These are phyloP conservation scores for Fusarium graminum DNA, from an alignment of 2,329 filamentous ascomycete species.

Conservation along the genomic window DNA sequence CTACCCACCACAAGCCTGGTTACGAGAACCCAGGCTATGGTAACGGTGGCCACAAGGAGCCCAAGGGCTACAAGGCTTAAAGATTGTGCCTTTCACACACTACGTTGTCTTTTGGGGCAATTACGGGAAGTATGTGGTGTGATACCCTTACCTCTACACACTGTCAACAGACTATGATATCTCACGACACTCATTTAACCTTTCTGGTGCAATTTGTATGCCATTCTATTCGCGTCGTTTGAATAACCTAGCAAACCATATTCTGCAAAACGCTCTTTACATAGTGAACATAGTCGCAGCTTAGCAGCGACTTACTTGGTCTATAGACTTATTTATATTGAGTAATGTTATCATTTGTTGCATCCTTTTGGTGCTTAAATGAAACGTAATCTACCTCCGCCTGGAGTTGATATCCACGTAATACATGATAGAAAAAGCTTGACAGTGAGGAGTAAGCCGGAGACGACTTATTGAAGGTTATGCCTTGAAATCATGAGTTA, in stretches of 20 bases:
- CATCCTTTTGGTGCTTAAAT: not conserved
- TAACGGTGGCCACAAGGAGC: constrained; percentile 11
- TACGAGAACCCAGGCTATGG: constrained; percentile 5
- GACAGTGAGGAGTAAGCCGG: too few relatives aligned
- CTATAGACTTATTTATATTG: constrained; percentile 21
- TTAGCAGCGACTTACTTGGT: constrained; percentile 19
- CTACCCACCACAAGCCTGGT: constrained; percentile 18
- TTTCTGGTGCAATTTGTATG: constrained; percentile 16
- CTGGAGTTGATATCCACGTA: too few relatives aligned
- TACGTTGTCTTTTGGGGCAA: not conserved
- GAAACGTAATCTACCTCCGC: too few relatives aligned
- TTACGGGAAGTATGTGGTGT: not conserved
- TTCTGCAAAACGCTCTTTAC: constrained; percentile 38
- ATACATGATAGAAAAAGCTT: too few relatives aligned
- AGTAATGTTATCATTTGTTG: constrained; percentile 7
- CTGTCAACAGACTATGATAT: constrained; percentile 7
- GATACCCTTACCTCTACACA: not conserved
- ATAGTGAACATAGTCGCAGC: constrained; percentile 36
- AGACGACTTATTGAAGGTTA: too few relatives aligned
- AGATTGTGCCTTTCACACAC: accelerated
- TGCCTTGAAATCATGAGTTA: too few relatives aligned
- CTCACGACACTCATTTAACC: constrained; percentile 24
- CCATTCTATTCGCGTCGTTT: not conserved
- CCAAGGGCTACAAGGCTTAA: constrained; percentile 27
- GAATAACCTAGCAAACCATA: constrained; percentile 7